Evolutionary conservation across 2,329 filamentous ascomycete genomes (phyloP).

Genomic region (Penicillium frequentans): DNA sequence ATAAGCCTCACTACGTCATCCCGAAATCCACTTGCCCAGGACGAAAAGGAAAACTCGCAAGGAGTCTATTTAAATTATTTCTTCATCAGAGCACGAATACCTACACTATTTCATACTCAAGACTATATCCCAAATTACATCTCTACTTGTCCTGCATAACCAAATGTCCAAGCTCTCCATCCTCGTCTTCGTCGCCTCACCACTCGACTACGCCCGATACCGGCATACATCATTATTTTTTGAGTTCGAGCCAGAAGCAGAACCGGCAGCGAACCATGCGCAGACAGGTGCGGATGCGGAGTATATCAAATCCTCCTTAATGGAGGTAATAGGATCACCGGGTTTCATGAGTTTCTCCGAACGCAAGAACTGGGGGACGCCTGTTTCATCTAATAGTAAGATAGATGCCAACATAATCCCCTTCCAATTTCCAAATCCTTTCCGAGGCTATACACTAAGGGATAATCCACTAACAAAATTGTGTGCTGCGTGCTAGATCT

Average conservation of each 20-base stretch:
- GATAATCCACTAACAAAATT: background rate
- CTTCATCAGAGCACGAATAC: background rate
- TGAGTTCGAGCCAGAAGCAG: constrained; percentile 4
- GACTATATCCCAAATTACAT: background rate
- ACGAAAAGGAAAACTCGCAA: background rate
- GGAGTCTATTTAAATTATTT: background rate
- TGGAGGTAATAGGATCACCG: constrained; percentile 16
- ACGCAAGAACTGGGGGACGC: constrained; percentile 9
- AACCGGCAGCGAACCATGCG: background rate
- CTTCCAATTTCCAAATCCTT: no score
- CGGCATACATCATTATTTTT: constrained; percentile 20
- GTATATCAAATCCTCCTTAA: constrained; percentile 11
- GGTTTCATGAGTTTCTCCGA: constrained; percentile 17
- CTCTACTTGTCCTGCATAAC: no score
- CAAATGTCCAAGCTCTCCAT: constrained; percentile 19
- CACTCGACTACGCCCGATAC: constrained; percentile 24
- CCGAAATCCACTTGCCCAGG: background rate
- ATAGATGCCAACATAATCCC: background rate
- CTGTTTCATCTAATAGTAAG: constrained; percentile 8
- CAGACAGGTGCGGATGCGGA: background rate
- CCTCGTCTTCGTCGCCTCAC: constrained; percentile 19
- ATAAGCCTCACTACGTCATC: background rate
- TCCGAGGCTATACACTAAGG: no score
- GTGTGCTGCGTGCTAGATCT: background rate
- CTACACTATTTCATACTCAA: no score